Conservation (phyloP, 768 basidiomycete species). For the Russula brevipes region DNA sequence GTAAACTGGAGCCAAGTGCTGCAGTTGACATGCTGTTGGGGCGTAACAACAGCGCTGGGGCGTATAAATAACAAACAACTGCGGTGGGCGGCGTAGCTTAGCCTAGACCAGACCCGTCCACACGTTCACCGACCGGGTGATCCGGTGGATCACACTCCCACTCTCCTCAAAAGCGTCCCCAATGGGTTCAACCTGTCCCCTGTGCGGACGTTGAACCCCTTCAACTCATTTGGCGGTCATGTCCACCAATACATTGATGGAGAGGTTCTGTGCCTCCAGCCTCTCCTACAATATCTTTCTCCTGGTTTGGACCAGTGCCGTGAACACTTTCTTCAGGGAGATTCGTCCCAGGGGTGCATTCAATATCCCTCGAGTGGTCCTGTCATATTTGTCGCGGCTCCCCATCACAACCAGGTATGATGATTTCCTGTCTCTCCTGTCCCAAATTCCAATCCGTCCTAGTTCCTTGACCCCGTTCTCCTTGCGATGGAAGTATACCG, state of each 20-base stretch:
- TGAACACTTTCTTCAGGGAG: constrained; percentile 93
- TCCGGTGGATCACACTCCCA: not conserved
- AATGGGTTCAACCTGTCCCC: not conserved
- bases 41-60: too few relatives aligned
- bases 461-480: constrained; percentile 91
- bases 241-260: not conserved
- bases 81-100: too few relatives aligned
- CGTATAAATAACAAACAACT: too few relatives aligned
- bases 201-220: not conserved
- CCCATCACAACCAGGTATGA: constrained; percentile 83
- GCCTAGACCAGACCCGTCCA: not conserved
- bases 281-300: constrained; percentile 64
- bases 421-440: constrained; percentile 18
- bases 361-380: constrained; percentile 89
- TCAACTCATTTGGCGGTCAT: not conserved
- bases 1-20: constrained; percentile 32
- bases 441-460: constrained; percentile 9
- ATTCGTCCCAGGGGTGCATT: constrained; percentile 88
- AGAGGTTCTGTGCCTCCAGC: constrained; percentile 18
- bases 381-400: constrained; percentile 89
- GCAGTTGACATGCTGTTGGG: not conserved
- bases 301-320: constrained; percentile 76
- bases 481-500: constrained; percentile 77
- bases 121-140: not conserved
- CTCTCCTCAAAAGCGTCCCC: not conserved